These are phyloP conservation scores for Fibroporia radiculosa DNA, from an alignment of 768 basidiomycete species.

Conservation along the genomic window DNA sequence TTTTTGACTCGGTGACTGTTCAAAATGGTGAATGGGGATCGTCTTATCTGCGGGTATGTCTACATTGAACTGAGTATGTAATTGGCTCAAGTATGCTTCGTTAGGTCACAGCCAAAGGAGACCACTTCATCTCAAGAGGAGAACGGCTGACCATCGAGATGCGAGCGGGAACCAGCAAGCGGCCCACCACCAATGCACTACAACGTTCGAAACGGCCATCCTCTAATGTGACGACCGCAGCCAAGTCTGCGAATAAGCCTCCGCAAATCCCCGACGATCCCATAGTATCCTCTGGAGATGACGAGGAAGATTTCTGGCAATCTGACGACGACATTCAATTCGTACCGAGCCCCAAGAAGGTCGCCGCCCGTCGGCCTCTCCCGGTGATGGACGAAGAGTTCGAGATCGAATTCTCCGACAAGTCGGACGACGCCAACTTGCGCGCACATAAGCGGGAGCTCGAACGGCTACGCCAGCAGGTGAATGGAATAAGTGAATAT, in stretches of 20 bases:
- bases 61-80: not conserved
- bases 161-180: not conserved
- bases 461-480: not conserved
- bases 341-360: conserved; percentile 8
- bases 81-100: not conserved
- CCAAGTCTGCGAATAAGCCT: conserved; percentile 16
- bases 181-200: conserved; percentile 4
- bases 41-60: conserved; percentile 1
- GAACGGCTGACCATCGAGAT: conserved; percentile 1
- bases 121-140: not conserved
- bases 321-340: conserved; percentile 11
- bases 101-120: conserved; percentile 2
- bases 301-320: conserved; percentile 15
- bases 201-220: not conserved
- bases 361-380: not conserved
- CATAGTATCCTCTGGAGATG: conserved; percentile 10
- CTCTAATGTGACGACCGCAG: not conserved
- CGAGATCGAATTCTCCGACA: not conserved
- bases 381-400: not conserved
- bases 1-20: not conserved
- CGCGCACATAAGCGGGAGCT: not conserved
- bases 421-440: not conserved
- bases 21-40: not conserved
- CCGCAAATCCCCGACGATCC: conserved; percentile 25
- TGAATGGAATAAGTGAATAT: too few species aligned